Percentiles rank a stretch among this genome's conserved stretches.
phyloP scores from a whole-genome alignment of 1,139 yeast genomes.

The Ashbya aceris region DNA sequence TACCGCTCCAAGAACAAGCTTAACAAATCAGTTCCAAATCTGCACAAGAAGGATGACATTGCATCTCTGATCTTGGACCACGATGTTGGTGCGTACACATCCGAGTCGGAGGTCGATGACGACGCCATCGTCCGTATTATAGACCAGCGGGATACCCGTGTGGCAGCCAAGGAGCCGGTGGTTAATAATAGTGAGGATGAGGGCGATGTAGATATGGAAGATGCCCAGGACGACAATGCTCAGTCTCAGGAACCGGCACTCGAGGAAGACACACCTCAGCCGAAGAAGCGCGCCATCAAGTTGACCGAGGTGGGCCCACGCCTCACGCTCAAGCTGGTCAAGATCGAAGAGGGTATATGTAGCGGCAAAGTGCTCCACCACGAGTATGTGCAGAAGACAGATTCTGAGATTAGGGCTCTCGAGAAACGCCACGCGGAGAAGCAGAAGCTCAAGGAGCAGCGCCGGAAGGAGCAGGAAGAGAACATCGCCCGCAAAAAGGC shows the following conservation, averaged over 20 bases:
- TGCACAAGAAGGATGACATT: slow-evolving; percentile 60
- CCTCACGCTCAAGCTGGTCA: slow-evolving; percentile 60
- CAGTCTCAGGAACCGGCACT: slow-evolving; percentile 6
- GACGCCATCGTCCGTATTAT: slow-evolving; percentile 75
- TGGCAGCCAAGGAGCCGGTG: slow-evolving; percentile 8
- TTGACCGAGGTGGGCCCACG: slow-evolving; percentile 93
- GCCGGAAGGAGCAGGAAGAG: slow-evolving; percentile 71
- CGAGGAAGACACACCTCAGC: slow-evolving; percentile 19
- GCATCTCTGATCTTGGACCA: slow-evolving; percentile 78
- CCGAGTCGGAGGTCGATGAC: slow-evolving; percentile 91
- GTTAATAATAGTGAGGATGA: slow-evolving; percentile 17
- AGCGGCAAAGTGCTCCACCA: slow-evolving; percentile 85
- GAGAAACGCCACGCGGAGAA: slow-evolving; percentile 61
- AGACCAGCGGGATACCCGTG: slow-evolving; percentile 32
- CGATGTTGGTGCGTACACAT: slow-evolving; percentile 66
- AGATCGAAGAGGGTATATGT: slow-evolving; percentile 87
- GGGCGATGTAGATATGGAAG: slow-evolving; percentile 16
- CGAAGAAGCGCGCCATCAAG: slow-evolving; percentile 78
- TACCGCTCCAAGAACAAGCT: slow-evolving; percentile 53
- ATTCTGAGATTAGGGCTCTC: slow-evolving; percentile 48
- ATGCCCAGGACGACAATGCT: slow-evolving; percentile 13
- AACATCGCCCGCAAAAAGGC: slow-evolving; percentile 72
- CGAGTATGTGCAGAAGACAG: slow-evolving; percentile 52
- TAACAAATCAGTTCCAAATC: slow-evolving; percentile 66
- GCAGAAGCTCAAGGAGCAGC: slow-evolving; percentile 53